Base-by-base conservation (phyloP, 179 eudicot species). In the Dionaea muscipula region DNA sequence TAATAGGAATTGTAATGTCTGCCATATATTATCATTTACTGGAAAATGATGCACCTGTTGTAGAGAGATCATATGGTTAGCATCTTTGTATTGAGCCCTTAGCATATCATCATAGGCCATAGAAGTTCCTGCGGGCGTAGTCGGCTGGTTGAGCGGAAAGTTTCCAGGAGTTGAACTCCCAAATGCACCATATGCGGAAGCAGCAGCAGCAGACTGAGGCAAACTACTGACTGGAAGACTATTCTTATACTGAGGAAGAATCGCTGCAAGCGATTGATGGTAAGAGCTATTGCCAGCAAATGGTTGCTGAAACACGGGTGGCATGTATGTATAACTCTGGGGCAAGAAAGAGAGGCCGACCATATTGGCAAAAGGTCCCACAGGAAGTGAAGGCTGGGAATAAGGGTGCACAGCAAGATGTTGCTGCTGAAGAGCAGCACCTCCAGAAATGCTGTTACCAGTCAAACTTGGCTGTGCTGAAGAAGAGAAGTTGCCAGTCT, bases 321-420 rank as follows among this genome's bases (percentile, higher is more conserved):
- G 89, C 89, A 87, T 59, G 63, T 82, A 84, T 1, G 91, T 64
- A 66, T 87, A 93, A 65, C 75, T 84, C 55, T 79, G 96, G 51
- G 86, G 93, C 74, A 87, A 41, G 56, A 75, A 79, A 5, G 87
- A 95, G 45, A 84, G 84, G 25, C 94, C 66, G 31, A 88, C 73
- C 89, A 91, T 80, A 71, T 79, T 91, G 9, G 87, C 53, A 57
- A 70, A 84, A 7, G 83, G 86, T n/a, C 90, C 90, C 83, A 85
- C 39, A 25, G 91, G 91, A 53, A 85, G 78, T 7, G 76, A 61
- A 33, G 67, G 76, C 63, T 87, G 96, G 26, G 86, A 69, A 61
- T 84, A 87, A 5, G 91, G 93, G 61, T 87, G 84, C 64, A 82
- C 63, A 15, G 84, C 64, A 55, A 82, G 75, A 36, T 84, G 96